Evolutionary conservation across 177 flowering plant species (phyloP).

Genomic region (Vitis hybrid): DNA sequence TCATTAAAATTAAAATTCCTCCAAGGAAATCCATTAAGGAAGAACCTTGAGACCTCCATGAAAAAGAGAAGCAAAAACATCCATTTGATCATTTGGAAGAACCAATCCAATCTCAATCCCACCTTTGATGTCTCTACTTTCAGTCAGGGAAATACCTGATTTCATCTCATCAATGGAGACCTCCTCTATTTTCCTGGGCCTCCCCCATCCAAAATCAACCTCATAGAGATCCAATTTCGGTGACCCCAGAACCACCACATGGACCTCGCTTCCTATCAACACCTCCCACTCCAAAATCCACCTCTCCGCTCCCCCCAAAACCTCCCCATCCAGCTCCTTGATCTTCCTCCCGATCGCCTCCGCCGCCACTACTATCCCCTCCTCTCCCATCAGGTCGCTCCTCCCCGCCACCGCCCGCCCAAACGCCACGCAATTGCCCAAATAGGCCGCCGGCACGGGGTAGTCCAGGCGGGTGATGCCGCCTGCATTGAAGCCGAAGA

Average conservation of each 20-base stretch:
- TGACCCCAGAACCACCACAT: constrained; percentile 28
- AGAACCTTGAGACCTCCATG: constrained; percentile 1
- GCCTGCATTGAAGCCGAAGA: constrained; percentile 33
- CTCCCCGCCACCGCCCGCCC: constrained; percentile 5
- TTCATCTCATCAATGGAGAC: constrained; percentile 15
- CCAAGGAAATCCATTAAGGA: neutral
- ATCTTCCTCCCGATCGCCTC: constrained; percentile 27
- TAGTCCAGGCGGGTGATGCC: constrained; percentile 28
- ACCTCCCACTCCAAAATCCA: constrained; percentile 22
- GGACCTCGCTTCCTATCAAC: constrained; percentile 5
- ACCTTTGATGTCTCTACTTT: constrained; percentile 28
- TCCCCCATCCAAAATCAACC: constrained; percentile 52
- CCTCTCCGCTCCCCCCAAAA: constrained; percentile 19
- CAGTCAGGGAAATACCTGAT: constrained; percentile 25
- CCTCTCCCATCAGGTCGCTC: constrained; percentile 21
- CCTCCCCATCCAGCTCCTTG: constrained; percentile 8
- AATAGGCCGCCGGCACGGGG: constrained; percentile 26
- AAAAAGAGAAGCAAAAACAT: constrained; percentile 21
- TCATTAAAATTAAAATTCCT: too few relatives aligned
- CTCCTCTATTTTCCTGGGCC: constrained; percentile 35
- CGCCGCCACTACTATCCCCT: constrained; percentile 36
- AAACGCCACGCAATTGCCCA: constrained; percentile 42
- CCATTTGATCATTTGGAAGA: constrained; percentile 18
- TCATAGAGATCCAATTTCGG: constrained; percentile 33
- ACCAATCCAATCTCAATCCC: constrained; percentile 34